A percentile compares a stretch with the other conserved stretches of the same genome.
phyloP scores from a whole-genome alignment of 768 basidiomycete species.

The Rhodosporidiobolus sp. region DNA sequence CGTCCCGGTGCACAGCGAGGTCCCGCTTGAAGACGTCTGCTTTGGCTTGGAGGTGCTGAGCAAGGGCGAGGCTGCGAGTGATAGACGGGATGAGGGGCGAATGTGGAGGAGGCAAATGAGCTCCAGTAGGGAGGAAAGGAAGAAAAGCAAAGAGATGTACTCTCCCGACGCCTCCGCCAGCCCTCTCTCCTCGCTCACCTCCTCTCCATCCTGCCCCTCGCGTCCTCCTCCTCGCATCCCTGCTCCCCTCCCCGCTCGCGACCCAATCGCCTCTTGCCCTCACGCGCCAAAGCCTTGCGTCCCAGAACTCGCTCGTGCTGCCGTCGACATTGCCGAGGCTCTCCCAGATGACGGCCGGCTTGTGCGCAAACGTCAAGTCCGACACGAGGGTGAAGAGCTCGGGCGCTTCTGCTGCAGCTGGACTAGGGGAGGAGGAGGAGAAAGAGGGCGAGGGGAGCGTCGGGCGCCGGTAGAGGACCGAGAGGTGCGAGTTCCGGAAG shows the following conservation, averaged over 20 bases:
- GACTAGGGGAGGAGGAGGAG: too few species aligned
- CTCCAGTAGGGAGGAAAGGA: not conserved
- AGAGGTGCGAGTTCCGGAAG: slow-evolving; percentile 85
- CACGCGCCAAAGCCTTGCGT: slow-evolving; percentile 63
- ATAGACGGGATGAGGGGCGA: too few species aligned
- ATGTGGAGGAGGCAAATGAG: not conserved
- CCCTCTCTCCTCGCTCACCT: slow-evolving; percentile 50
- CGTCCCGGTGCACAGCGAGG: slow-evolving; percentile 7
- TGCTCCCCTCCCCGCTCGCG: slow-evolving; percentile 41
- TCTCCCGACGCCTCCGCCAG: slow-evolving; percentile 53
- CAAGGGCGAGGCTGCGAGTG: slow-evolving; percentile 60
- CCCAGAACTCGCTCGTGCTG: slow-evolving; percentile 70
- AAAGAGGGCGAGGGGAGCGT: not conserved
- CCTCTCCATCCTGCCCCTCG: slow-evolving; percentile 47
- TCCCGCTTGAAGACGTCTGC: slow-evolving; percentile 60
- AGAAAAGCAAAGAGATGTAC: slow-evolving; percentile 50
- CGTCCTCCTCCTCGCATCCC: slow-evolving; percentile 48
- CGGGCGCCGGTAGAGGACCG: slow-evolving; percentile 65
- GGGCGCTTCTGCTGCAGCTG: slow-evolving; percentile 44
- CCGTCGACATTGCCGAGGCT: slow-evolving; percentile 84
- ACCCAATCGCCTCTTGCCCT: slow-evolving; percentile 61
- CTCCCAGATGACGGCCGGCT: slow-evolving; percentile 84
- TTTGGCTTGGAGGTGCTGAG: slow-evolving; percentile 72
- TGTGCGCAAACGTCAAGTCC: slow-evolving; percentile 73
- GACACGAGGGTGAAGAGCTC: slow-evolving; percentile 79